These are phyloP conservation scores for Apiospora aurea DNA, from an alignment of 2,329 filamentous ascomycete genomes.

Conservation along the genomic window DNA sequence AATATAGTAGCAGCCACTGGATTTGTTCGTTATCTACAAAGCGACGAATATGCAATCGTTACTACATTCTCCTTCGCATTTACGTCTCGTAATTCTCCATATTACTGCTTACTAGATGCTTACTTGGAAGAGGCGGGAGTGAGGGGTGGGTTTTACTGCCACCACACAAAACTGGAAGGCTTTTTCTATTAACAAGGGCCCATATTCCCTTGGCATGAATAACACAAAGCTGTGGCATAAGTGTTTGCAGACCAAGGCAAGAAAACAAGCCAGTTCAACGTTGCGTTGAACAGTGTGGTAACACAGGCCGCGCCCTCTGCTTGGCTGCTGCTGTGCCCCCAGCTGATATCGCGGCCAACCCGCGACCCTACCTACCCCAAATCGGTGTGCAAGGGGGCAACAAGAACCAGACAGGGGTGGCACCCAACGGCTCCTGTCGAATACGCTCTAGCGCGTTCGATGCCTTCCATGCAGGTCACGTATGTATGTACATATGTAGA, in stretches of 20 bases:
- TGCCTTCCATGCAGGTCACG: conserved; percentile 4
- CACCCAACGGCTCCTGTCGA: background rate
- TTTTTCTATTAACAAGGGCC: background rate
- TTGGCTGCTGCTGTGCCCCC: background rate
- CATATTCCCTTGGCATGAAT: background rate
- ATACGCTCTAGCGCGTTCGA: background rate
- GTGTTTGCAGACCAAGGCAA: background rate
- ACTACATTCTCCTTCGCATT: background rate
- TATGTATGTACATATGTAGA: too few species aligned
- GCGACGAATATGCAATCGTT: background rate
- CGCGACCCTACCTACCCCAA: background rate
- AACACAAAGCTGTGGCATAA: background rate
- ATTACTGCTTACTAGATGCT: background rate
- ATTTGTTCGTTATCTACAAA: background rate
- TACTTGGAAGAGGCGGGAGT: background rate
- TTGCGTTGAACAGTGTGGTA: background rate
- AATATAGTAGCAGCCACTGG: background rate
- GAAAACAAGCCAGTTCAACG: background rate
- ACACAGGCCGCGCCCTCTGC: background rate
- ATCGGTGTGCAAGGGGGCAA: background rate
- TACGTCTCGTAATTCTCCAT: background rate
- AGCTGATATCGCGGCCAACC: background rate
- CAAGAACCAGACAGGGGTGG: background rate
- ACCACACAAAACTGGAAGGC: background rate
- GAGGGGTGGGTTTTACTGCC: background rate